These are phyloP conservation scores for Malus sylvestris DNA, from an alignment of 306 rosid species.

Conservation along the genomic window DNA sequence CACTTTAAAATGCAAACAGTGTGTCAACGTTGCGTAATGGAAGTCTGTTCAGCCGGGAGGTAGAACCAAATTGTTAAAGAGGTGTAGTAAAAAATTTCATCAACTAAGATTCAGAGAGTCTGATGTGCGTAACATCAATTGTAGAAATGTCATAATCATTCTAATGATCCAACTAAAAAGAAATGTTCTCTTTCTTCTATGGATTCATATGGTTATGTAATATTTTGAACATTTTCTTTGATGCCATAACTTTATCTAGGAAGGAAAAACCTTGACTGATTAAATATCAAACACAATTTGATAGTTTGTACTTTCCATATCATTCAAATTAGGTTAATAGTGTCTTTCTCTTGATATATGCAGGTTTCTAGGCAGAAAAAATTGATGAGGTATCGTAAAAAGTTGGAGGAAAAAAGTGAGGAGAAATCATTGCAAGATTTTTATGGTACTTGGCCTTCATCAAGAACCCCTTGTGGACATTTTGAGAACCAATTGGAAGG, in stretches of 20 bases:
- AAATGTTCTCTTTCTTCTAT: background rate
- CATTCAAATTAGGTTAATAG: background rate
- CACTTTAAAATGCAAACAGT: background rate
- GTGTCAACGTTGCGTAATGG: background rate
- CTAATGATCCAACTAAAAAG: background rate
- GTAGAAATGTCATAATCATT: background rate
- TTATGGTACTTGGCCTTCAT: conserved; percentile 54
- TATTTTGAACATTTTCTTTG: background rate
- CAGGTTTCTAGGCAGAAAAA: conserved; percentile 52
- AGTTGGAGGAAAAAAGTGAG: conserved; percentile 35
- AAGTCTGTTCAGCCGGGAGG: background rate
- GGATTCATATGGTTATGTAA: background rate
- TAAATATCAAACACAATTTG: background rate
- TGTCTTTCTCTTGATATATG: conserved; percentile 11
- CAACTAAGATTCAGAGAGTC: background rate
- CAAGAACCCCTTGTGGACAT: conserved; percentile 37
- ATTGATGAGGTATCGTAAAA: conserved; percentile 35
- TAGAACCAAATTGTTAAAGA: background rate
- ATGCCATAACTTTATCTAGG: background rate
- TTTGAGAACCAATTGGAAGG: conserved; percentile 45
- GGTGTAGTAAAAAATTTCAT: background rate
- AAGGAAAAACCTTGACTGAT: background rate
- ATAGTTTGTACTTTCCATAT: conserved; percentile 6
- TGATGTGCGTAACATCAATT: background rate
- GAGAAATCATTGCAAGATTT: conserved; percentile 35